Conservation (phyloP, 768 basidiomycete species). For the Rubroboletus satanas region DNA sequence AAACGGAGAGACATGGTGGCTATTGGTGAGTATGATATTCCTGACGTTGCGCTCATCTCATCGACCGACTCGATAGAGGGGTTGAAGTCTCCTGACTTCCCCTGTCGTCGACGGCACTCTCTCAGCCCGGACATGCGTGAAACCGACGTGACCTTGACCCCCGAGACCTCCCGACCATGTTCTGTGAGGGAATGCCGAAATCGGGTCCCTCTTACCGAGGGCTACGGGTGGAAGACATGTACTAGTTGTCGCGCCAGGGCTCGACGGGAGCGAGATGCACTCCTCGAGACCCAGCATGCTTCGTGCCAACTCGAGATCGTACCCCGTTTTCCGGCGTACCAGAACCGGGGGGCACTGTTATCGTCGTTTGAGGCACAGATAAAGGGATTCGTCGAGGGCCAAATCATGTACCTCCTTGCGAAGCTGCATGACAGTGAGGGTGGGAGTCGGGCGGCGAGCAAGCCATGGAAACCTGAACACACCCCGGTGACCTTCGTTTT, state of each 20-base stretch:
- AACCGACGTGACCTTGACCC: neutral
- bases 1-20: neutral
- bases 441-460: neutral
- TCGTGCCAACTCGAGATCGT: neutral
- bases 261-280: slow-evolving; percentile 4
- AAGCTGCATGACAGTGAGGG: slow-evolving; percentile 7
- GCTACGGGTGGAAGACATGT: slow-evolving; percentile 43
- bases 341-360: slow-evolving; percentile 16
- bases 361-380: slow-evolving; percentile 16
- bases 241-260: slow-evolving; percentile 31
- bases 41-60: slow-evolving; percentile 1
- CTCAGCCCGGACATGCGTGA: slow-evolving; percentile 1
- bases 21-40: slow-evolving; percentile 4
- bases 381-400: slow-evolving; percentile 23
- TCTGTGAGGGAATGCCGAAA: slow-evolving; percentile 31
- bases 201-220: slow-evolving; percentile 34
- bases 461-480: neutral
- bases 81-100: neutral
- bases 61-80: slow-evolving; percentile 13
- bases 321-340: slow-evolving; percentile 17
- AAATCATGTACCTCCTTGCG: slow-evolving; percentile 18
- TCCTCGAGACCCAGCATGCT: neutral
- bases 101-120: slow-evolving; percentile 5
- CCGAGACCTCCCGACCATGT: slow-evolving; percentile 38
- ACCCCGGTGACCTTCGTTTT: slow-evolving; percentile 19